These are phyloP conservation scores for Mycena sanguinolenta DNA, from an alignment of 768 basidiomycete genomes.

Conservation along the genomic window DNA sequence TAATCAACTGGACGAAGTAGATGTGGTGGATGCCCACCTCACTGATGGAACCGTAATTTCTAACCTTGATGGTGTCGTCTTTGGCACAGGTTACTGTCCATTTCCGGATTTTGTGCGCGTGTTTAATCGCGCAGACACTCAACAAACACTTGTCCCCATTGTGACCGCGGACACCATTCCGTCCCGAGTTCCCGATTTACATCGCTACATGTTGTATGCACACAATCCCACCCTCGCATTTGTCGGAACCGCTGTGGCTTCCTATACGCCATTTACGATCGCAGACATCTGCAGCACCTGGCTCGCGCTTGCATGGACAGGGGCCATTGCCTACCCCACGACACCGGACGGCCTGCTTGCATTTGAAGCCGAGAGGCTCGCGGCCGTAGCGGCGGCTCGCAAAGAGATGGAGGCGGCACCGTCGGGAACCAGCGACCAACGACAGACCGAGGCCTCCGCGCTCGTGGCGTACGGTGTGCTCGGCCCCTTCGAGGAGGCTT, in stretches of 20 bases:
- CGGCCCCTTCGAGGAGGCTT: conserved; percentile 26
- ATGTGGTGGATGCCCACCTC: conserved; percentile 38
- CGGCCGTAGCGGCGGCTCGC: conserved; percentile 22
- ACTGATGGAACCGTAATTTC: conserved; percentile 39
- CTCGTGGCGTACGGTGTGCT: conserved; percentile 31
- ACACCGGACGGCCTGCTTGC: conserved; percentile 30
- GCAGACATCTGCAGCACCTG: conserved; percentile 51
- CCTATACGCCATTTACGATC: conserved; percentile 49
- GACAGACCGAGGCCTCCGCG: conserved; percentile 15
- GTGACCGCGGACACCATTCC: conserved; percentile 31
- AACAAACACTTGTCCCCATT: conserved; percentile 35
- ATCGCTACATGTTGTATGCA: conserved; percentile 47
- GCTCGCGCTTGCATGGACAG: conserved; percentile 47
- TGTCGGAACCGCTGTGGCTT: conserved; percentile 44
- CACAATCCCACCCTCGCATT: conserved; percentile 48
- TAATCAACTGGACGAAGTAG: neutral
- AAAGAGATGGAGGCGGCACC: conserved; percentile 16
- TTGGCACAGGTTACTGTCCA: conserved; percentile 51
- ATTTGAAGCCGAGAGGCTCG: conserved; percentile 44
- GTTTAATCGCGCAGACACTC: conserved; percentile 14
- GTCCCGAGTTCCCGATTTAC: conserved; percentile 44
- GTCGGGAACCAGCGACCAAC: neutral
- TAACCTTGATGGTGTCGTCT: conserved; percentile 45
- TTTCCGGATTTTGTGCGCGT: conserved; percentile 43
- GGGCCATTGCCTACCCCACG: conserved; percentile 37